Evolutionary conservation across 345 rosid species (phyloP).

Genomic region (Eucalyptus dawsonii): DNA sequence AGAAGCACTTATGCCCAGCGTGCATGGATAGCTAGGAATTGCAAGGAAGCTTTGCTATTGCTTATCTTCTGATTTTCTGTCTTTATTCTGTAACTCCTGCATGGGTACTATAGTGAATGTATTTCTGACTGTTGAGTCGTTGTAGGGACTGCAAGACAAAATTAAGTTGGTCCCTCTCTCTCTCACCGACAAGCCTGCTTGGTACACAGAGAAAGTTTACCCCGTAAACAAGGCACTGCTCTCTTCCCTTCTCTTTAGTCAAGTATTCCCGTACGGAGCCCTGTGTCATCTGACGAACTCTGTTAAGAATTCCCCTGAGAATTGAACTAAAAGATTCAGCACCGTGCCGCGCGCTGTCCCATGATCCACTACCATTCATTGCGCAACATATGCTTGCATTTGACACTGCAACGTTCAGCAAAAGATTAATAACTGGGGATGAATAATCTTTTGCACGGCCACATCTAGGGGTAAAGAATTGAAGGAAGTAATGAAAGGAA

Average conservation of each 20-base stretch:
- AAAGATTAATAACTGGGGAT: neutral
- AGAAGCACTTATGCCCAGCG: conserved; percentile 75
- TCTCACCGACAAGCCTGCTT: conserved; percentile 65
- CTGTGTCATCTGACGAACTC: neutral
- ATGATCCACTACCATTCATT: no score
- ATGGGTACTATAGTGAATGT: neutral
- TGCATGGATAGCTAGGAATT: conserved; percentile 85
- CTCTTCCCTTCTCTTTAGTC: neutral
- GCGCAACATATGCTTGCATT: neutral
- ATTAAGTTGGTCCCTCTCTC: conserved; percentile 64
- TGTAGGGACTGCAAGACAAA: conserved; percentile 77
- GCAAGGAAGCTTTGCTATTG: no score
- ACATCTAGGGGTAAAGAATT: neutral
- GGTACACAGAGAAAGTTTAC: conserved; percentile 77
- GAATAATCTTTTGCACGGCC: neutral
- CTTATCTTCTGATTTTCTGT: neutral
- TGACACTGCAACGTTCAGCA: neutral
- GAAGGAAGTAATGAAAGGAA: neutral
- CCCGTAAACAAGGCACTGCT: conserved; percentile 51
- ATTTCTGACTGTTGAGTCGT: neutral
- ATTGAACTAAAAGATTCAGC: neutral
- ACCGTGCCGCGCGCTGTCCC: neutral
- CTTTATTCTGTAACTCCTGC: neutral
- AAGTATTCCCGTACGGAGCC: neutral
- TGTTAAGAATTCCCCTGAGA: neutral